Evolutionary conservation across 2,329 filamentous ascomycete species (phyloP).

Genomic region (Monilinia vaccinii-corymbosi): DNA sequence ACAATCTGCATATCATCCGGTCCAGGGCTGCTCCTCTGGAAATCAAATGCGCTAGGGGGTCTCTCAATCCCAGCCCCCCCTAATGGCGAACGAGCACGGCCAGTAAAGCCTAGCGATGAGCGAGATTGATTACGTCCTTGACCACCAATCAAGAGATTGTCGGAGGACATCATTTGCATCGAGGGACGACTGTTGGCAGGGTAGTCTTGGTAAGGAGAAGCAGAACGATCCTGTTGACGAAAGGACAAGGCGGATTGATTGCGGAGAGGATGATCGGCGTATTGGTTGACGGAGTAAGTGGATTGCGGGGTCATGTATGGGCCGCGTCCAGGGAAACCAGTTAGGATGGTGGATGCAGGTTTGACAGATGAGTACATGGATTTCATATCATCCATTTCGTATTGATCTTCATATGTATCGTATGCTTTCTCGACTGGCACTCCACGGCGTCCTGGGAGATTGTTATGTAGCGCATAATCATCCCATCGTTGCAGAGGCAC

Average conservation of each 20-base stretch:
- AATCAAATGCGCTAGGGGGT: slow-evolving; percentile 50
- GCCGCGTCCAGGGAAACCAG: slow-evolving; percentile 64
- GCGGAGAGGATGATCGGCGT: slow-evolving; percentile 41
- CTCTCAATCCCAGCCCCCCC: slow-evolving; percentile 32
- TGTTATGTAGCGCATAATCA: slow-evolving; percentile 81
- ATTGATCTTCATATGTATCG: slow-evolving; percentile 65
- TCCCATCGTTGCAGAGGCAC: slow-evolving; percentile 97
- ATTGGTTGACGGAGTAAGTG: slow-evolving; percentile 43
- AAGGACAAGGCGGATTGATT: slow-evolving; percentile 68
- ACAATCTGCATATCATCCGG: slow-evolving; percentile 74
- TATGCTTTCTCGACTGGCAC: slow-evolving; percentile 56
- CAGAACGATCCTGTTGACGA: slow-evolving; percentile 36
- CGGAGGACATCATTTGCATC: slow-evolving; percentile 39
- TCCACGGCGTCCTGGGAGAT: slow-evolving; percentile 83
- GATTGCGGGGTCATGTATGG: slow-evolving; percentile 74
- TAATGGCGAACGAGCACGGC: slow-evolving; percentile 40
- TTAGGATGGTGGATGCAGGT: slow-evolving; percentile 76
- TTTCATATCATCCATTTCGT: slow-evolving; percentile 97
- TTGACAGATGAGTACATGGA: slow-evolving; percentile 91
- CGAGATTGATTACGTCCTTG: slow-evolving; percentile 34
- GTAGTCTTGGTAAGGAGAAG: slow-evolving; percentile 51
- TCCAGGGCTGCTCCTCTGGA: slow-evolving; percentile 48
- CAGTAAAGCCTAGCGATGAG: slow-evolving; percentile 30
- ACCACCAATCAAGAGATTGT: slow-evolving; percentile 31
- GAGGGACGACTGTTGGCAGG: slow-evolving; percentile 46